Evolutionary conservation across 306 rosid genomes (phyloP).

Genomic region (Hippophae gyantsensis): DNA sequence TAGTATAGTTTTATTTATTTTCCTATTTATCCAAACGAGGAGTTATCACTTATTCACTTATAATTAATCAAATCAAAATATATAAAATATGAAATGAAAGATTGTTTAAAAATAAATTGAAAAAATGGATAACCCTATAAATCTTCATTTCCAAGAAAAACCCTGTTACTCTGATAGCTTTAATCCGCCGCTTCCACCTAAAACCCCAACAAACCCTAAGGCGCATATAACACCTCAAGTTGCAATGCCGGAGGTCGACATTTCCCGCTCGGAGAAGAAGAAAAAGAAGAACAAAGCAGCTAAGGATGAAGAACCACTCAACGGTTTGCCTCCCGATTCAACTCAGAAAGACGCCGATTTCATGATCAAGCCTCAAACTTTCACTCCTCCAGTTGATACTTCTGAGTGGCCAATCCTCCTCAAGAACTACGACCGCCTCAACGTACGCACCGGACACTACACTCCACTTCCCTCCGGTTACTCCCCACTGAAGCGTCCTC

Average conservation of each 20-base stretch:
- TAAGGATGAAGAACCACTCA: constrained; percentile 8
- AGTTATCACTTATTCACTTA: no score
- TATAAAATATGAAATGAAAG: no score
- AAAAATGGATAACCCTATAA: no score
- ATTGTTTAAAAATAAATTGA: no score
- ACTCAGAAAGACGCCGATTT: constrained; percentile 28
- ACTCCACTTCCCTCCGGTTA: constrained; percentile 67
- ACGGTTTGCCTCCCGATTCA: constrained; percentile 8
- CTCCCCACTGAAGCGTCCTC: constrained; percentile 76
- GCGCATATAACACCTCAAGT: no score
- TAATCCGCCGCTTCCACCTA: no score
- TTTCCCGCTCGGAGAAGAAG: constrained; percentile 44
- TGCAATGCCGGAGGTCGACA: constrained; percentile 29
- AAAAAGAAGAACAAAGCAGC: constrained; percentile 32
- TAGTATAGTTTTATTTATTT: no score
- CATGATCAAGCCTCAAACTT: constrained; percentile 63
- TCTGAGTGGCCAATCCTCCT: constrained; percentile 81
- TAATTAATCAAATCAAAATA: no score
- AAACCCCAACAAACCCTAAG: no score
- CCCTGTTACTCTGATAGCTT: no score
- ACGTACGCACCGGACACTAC: constrained; percentile 78
- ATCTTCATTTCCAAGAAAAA: no score
- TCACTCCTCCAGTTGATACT: constrained; percentile 58
- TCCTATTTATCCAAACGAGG: no score
- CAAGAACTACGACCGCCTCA: constrained; percentile 81